Conservation (phyloP, 495 filamentous ascomycete genomes). For the Opeltia flavorubescens region DNA sequence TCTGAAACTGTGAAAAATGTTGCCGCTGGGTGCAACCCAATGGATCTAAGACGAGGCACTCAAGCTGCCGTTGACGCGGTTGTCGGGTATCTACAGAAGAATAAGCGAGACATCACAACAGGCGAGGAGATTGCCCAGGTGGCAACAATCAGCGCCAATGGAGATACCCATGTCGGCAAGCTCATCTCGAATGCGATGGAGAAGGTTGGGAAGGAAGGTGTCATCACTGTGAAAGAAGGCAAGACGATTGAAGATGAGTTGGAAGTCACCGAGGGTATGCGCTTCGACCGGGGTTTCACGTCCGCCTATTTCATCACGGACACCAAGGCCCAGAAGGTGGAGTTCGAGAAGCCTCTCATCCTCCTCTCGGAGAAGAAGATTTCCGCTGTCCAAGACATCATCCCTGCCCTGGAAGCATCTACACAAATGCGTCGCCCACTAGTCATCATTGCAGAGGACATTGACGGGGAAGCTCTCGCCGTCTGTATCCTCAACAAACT, state of each 20-base stretch:
- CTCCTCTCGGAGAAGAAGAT: slow-evolving; percentile 99
- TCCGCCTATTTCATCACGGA: slow-evolving; percentile 99
- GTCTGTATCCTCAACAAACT: slow-evolving; percentile 99
- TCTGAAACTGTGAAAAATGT: slow-evolving; percentile 99
- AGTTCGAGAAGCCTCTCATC: slow-evolving; percentile 98
- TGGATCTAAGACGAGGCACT: slow-evolving; percentile 93
- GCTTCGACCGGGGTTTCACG: slow-evolving; percentile 95
- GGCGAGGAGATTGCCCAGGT: slow-evolving; percentile 96
- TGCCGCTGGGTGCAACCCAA: slow-evolving; percentile 97
- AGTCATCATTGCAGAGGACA: slow-evolving; percentile 97
- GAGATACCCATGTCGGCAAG: slow-evolving; percentile 88
- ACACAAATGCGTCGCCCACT: slow-evolving; percentile 90
- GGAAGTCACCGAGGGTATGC: slow-evolving; percentile 98
- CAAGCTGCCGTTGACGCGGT: slow-evolving; percentile 92
- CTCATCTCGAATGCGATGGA: slow-evolving; percentile 97
- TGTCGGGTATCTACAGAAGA: slow-evolving; percentile 79
- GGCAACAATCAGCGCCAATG: slow-evolving; percentile 94
- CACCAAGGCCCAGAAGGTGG: slow-evolving; percentile 93
- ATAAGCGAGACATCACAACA: slow-evolving; percentile 95
- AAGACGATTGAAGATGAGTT: slow-evolving; percentile 98
- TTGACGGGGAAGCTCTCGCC: slow-evolving; percentile 94
- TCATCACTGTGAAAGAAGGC: slow-evolving; percentile 98
- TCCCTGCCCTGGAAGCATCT: slow-evolving; percentile 91
- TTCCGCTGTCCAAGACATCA: slow-evolving; percentile 94
- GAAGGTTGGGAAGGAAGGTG: slow-evolving; percentile 99